Base-by-base conservation (phyloP, 495 filamentous ascomycete species). In the Ascobolus immersus region DNA sequence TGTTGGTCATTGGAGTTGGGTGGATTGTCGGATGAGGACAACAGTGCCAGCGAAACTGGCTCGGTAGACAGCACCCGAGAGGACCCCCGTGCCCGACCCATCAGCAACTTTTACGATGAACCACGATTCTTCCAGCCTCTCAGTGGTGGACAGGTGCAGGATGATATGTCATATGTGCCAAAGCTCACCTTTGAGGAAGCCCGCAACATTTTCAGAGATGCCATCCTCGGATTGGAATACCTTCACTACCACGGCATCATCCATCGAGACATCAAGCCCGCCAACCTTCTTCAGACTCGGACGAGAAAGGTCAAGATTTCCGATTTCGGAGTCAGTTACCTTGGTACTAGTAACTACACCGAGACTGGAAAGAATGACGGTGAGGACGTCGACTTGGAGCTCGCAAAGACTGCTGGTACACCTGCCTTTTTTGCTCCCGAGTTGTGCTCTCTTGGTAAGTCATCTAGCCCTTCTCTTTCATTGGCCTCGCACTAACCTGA, bases 291-390 rank as follows among this genome's bases (percentile, higher is more conserved):
- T 5, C 75, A 80, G 56, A 90, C 80, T 4, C 65, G 61, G 36
- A 73, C 80, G 42, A 67, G 80, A 44, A 69, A 74, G 9, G 77
- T 91, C 40, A 99, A 94, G 59, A 99, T 99, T 30, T 94, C 86
- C n/a, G 86, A 99, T 48, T 99, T 99, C 55, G 86, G 86, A 19
- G 86, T 99, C 3, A 94, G 86, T 0, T 99, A 93, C 51, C 71
- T 94, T 28, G 89, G 86, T 14, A 67, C 76, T 33, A 76, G 78
- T 0, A 38, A 39, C 28, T 7, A 25, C 7, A 25, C 7, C 7
- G 18, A 31, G 4, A 31, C 14, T 10, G 28, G 18, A 10, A 12
- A 31, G 18, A 10, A 15, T 9, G 18, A 17, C 18, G 28, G 4
- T 4, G 18, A 3, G 17, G 78, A 92, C 43, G 78, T 90, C 52